A percentile compares a stretch with the other conserved stretches of the same genome.
These are phyloP conservation scores for Oryza glumipatula DNA, from an alignment of 176 grass and related monocot genomes.

Conservation along the genomic window DNA sequence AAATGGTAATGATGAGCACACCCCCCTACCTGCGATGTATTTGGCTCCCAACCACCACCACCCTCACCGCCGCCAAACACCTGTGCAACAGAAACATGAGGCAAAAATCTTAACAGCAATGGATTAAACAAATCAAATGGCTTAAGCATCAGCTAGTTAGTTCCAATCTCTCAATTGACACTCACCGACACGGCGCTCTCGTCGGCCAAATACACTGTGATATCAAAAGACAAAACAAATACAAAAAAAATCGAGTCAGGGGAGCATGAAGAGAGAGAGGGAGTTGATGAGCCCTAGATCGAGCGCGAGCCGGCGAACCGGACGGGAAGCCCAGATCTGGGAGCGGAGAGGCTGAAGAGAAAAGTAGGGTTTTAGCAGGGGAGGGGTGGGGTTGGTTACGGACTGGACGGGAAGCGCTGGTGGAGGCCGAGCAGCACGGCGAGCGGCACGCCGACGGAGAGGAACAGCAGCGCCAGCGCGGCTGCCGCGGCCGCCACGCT, in stretches of 20 bases:
- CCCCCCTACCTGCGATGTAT: slow-evolving; percentile 51
- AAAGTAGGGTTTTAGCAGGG: slow-evolving; percentile 20
- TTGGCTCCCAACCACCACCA: slow-evolving; percentile 30
- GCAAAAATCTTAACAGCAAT: slow-evolving; percentile 7
- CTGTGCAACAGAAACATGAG: slow-evolving; percentile 9
- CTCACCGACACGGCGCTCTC: slow-evolving; percentile 53
- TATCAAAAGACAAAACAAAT: neutral
- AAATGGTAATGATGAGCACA: slow-evolving; percentile 38
- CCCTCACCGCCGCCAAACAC: slow-evolving; percentile 32
- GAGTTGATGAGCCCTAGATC: neutral
- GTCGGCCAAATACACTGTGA: slow-evolving; percentile 55
- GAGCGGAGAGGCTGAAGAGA: neutral
- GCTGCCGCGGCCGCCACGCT: slow-evolving; percentile 44
- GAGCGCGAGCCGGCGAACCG: neutral
- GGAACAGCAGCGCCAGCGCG: slow-evolving; percentile 48
- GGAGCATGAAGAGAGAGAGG: neutral
- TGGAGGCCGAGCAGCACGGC: slow-evolving; percentile 72
- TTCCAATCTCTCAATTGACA: slow-evolving; percentile 3
- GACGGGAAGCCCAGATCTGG: slow-evolving; percentile 25
- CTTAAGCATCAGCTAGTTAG: neutral
- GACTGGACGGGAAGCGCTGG: slow-evolving; percentile 62
- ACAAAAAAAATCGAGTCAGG: neutral
- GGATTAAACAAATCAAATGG: neutral
- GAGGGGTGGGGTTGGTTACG: neutral
- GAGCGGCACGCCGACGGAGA: slow-evolving; percentile 62